Percentiles rank a stretch among this genome's conserved stretches.
phyloP scores from a whole-genome alignment of 192 early-diverging fungal species.

The Linnemannia exigua region DNA sequence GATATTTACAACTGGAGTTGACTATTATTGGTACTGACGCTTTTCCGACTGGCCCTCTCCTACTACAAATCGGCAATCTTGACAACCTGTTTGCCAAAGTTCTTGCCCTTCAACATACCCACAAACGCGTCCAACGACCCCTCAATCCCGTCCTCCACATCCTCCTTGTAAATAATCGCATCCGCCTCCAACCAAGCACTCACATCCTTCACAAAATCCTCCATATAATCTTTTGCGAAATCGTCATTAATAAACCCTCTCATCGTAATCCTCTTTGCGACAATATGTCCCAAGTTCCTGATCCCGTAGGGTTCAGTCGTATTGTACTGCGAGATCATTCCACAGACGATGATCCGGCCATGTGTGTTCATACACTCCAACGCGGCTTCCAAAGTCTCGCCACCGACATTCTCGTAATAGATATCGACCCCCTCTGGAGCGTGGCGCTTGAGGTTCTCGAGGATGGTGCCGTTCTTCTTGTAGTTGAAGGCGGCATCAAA shows the following conservation, averaged over 20 bases:
- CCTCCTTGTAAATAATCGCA: constrained; percentile 54
- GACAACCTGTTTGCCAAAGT: constrained; percentile 79
- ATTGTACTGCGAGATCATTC: constrained; percentile 84
- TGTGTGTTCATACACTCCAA: constrained; percentile 72
- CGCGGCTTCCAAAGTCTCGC: constrained; percentile 80
- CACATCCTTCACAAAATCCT: constrained; percentile 57
- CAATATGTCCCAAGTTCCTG: constrained; percentile 69
- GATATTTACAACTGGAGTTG: too few relatives aligned
- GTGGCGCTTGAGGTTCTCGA: constrained; percentile 64
- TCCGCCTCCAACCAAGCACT: constrained; percentile 37
- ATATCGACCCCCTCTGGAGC: constrained; percentile 86
- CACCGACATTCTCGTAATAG: constrained; percentile 89
- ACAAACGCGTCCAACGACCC: constrained; percentile 67
- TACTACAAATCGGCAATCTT: constrained; percentile 65
- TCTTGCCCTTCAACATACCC: constrained; percentile 73
- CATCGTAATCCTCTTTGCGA: constrained; percentile 70
- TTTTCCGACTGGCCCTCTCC: too few relatives aligned
- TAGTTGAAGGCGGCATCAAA: constrained; percentile 91
- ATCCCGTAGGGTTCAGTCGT: constrained; percentile 64
- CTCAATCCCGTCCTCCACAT: constrained; percentile 49
- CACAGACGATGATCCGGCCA: constrained; percentile 79
- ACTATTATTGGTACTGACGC: too few relatives aligned
- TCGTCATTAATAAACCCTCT: constrained; percentile 74
- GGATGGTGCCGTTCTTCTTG: constrained; percentile 72
- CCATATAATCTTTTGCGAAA: constrained; percentile 38